Conservation (phyloP, 257 asterid species). For the Primulina eburnea region DNA sequence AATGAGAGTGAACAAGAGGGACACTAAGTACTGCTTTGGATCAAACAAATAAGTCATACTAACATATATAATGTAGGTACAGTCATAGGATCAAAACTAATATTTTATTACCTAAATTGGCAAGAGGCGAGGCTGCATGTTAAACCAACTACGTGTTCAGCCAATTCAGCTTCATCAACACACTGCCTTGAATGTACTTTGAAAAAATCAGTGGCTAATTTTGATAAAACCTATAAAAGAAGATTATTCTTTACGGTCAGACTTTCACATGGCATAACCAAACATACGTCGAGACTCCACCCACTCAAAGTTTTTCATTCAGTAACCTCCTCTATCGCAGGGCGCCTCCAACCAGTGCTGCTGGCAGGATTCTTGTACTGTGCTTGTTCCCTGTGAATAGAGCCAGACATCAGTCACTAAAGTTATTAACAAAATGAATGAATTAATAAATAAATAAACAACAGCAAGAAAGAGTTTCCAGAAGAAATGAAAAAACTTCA, state of each 20-base stretch:
- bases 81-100: conserved; percentile 15
- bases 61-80: neutral
- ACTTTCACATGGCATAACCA: conserved; percentile 6
- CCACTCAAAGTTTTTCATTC: conserved; percentile 28
- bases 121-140: conserved; percentile 91
- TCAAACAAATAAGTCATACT: neutral
- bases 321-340: conserved; percentile 85
- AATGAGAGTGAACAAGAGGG: conserved; percentile 12
- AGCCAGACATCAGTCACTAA: conserved; percentile 13
- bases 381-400: conserved; percentile 68
- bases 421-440: neutral
- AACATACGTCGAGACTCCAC: conserved; percentile 14
- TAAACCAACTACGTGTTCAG: conserved; percentile 89
- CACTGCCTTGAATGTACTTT: conserved; percentile 83
- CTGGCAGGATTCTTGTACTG: conserved; percentile 71
- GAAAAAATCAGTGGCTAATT: conserved; percentile 60
- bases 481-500: conserved; percentile 12
- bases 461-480: conserved; percentile 3
- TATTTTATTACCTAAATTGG: conserved; percentile 61
- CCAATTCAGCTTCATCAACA: conserved; percentile 89
- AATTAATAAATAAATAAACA: conserved; percentile 6
- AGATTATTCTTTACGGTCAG: conserved; percentile 19
- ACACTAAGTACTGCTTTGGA: conserved; percentile 5
- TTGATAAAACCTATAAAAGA: conserved; percentile 56
- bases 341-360: conserved; percentile 66